A percentile compares a stretch with the other conserved stretches of the same genome.
Evolutionary conservation across 176 grass and related monocot species (phyloP).

Genomic region (Oryza punctata): DNA sequence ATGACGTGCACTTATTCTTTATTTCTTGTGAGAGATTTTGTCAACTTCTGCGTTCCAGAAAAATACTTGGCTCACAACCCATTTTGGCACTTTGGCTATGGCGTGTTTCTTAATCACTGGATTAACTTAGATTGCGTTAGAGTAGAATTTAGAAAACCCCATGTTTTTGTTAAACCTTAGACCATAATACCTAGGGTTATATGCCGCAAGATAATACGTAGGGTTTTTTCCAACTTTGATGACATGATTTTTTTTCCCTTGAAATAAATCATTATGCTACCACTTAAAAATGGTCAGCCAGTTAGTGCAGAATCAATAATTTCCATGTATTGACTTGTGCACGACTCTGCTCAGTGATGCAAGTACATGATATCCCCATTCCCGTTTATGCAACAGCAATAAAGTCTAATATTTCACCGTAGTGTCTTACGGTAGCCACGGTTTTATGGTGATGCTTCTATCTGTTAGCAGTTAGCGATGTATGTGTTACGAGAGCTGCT

Average conservation of each 20-base stretch:
- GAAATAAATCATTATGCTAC: constrained; percentile 6
- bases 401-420: neutral
- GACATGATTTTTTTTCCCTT: neutral
- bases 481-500: constrained; percentile 13
- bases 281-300: neutral
- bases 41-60: neutral
- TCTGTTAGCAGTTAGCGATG: constrained; percentile 8
- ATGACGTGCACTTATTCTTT: neutral
- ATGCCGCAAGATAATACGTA: neutral
- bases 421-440: constrained; percentile 8
- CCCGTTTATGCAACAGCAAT: constrained; percentile 14
- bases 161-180: neutral
- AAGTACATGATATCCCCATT: constrained; percentile 23
- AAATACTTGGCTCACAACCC: neutral
- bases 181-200: neutral
- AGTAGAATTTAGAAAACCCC: neutral
- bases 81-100: neutral
- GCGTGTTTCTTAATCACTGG: neutral
- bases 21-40: constrained; percentile 15
- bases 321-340: constrained; percentile 1
- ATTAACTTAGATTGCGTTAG: neutral
- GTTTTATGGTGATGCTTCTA: neutral
- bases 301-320: constrained; percentile 8
- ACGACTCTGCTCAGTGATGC: neutral
- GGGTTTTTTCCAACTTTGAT: neutral